A percentile compares a stretch with the other conserved stretches of the same genome.
phyloP scores from a whole-genome alignment of 2,329 filamentous ascomycete genomes.

The Nemania serpens region DNA sequence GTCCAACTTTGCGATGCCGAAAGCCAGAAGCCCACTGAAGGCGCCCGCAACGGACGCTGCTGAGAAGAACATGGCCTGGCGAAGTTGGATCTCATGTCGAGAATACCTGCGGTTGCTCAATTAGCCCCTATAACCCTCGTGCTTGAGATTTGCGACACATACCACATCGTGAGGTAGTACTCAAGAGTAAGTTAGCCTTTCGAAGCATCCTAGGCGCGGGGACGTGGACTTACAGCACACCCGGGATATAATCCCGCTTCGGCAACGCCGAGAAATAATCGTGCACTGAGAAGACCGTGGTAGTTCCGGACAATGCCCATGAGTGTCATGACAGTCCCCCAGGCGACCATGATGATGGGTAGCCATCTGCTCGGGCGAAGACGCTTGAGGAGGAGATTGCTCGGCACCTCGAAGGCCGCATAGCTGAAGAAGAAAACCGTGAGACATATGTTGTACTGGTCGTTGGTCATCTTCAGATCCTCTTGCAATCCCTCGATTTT shows the following conservation, averaged over 20 bases:
- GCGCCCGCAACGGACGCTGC: conserved; percentile 80
- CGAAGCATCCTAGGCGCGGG: not conserved
- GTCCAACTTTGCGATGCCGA: conserved; percentile 71
- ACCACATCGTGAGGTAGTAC: conserved; percentile 62
- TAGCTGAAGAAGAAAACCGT: conserved; percentile 83
- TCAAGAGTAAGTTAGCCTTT: conserved; percentile 23
- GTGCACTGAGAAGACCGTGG: conserved; percentile 52
- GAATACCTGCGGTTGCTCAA: conserved; percentile 46
- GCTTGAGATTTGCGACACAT: not conserved
- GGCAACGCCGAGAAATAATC: conserved; percentile 52
- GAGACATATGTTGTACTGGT: conserved; percentile 72
- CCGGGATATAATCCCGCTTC: conserved; percentile 44
- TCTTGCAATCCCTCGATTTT: conserved; percentile 64
- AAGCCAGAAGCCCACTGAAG: conserved; percentile 74
- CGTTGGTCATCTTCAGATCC: conserved; percentile 60
- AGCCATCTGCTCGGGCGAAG: conserved; percentile 76
- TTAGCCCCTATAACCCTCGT: not conserved
- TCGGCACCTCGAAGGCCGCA: conserved; percentile 74
- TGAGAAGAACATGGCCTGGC: conserved; percentile 78
- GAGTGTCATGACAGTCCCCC: conserved; percentile 51
- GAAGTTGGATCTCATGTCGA: conserved; percentile 58
- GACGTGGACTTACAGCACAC: conserved; percentile 34
- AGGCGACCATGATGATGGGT: conserved; percentile 72
- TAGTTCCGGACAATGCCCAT: conserved; percentile 59
- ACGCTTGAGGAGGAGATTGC: conserved; percentile 76